Conservation (phyloP, 1,139 yeast genomes). For the Yamadazyma taylorii region DNA sequence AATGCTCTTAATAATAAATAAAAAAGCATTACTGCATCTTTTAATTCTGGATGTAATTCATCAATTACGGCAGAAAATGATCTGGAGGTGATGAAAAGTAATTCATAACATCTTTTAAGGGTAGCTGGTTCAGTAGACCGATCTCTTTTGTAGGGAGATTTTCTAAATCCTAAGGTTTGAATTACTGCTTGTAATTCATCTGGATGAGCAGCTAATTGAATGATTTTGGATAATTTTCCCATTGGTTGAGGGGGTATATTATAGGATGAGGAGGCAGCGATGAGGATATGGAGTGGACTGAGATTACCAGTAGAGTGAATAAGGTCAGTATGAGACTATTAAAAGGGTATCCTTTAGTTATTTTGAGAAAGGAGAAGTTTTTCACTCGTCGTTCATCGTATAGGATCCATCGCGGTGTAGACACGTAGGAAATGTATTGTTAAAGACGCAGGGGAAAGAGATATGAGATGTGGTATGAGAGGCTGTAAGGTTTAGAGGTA, state of each 20-base stretch:
- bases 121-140: conserved; percentile 42
- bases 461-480: too few relatives aligned
- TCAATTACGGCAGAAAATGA: conserved; percentile 90
- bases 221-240: conserved; percentile 53
- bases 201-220: conserved; percentile 69
- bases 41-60: conserved; percentile 87
- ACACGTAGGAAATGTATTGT: too few relatives aligned
- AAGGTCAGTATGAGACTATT: neutral
- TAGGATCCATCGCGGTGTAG: neutral
- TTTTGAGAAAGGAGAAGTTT: neutral
- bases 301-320: too few relatives aligned
- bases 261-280: too few relatives aligned
- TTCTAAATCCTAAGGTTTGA: conserved; percentile 56
- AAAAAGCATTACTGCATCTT: conserved; percentile 79
- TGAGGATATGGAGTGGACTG: too few relatives aligned
- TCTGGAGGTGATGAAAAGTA: conserved; percentile 73
- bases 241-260: conserved; percentile 36
- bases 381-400: conserved; percentile 3
- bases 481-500: too few relatives aligned
- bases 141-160: conserved; percentile 41
- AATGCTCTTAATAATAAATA: conserved; percentile 85
- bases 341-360: neutral
- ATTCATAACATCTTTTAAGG: conserved; percentile 64
- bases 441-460: too few relatives aligned
- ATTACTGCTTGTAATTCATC: conserved; percentile 67